phyloP scores from a whole-genome alignment of 805 yeast genomes.

The Lipomyces yamadae region DNA sequence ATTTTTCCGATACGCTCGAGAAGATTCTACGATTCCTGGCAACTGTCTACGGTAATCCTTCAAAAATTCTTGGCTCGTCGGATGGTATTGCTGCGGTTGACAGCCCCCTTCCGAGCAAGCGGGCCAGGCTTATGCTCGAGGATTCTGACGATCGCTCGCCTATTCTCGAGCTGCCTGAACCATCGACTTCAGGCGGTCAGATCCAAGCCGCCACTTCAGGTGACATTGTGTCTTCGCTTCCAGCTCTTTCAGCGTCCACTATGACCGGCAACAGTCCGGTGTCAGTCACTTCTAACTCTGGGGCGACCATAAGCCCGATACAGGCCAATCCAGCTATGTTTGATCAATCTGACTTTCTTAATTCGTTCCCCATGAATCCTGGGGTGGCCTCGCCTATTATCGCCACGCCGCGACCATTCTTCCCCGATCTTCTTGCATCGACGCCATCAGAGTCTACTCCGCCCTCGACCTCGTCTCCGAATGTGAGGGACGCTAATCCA shows the following conservation, averaged over 20 bases:
- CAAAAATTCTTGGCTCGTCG: slow-evolving; percentile 50
- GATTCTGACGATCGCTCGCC: slow-evolving; percentile 33
- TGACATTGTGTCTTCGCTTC: not conserved
- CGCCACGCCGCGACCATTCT: slow-evolving; percentile 21
- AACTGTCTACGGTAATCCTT: slow-evolving; percentile 72
- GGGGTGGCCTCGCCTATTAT: slow-evolving; percentile 15
- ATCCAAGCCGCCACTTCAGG: slow-evolving; percentile 3
- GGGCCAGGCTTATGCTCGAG: slow-evolving; percentile 39
- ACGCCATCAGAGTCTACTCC: slow-evolving; percentile 10
- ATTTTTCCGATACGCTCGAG: slow-evolving; percentile 86
- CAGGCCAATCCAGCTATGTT: slow-evolving; percentile 9
- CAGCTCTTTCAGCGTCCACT: slow-evolving; percentile 4
- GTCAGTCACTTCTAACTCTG: not conserved
- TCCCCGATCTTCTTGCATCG: slow-evolving; percentile 27
- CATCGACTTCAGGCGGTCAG: not conserved
- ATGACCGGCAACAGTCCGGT: slow-evolving; percentile 3
- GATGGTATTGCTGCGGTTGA: slow-evolving; percentile 21
- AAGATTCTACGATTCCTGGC: slow-evolving; percentile 87
- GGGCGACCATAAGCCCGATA: not conserved
- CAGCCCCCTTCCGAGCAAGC: slow-evolving; percentile 34
- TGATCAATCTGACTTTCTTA: slow-evolving; percentile 33
- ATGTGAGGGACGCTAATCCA: slow-evolving; percentile 13
- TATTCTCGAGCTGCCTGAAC: slow-evolving; percentile 31
- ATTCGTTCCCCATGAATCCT: slow-evolving; percentile 26
- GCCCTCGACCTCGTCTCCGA: slow-evolving; percentile 16